A percentile compares a stretch with the other conserved stretches of the same genome.
Evolutionary conservation across 1,139 yeast species (phyloP).

Genomic region (Kodamaea alishanica): DNA sequence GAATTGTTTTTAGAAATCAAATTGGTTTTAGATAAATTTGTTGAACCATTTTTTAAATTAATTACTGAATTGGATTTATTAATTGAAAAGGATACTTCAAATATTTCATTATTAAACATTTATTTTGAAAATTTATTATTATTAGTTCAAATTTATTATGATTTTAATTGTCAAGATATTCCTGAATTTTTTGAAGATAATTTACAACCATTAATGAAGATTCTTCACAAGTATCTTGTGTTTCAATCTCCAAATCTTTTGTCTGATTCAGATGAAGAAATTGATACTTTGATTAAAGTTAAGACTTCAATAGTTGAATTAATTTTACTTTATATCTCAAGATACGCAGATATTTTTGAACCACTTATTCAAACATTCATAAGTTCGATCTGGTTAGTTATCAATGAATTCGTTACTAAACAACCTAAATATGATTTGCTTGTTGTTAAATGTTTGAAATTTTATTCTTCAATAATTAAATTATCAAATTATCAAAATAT

Average conservation of each 20-base stretch:
- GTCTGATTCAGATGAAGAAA: constrained; percentile 63
- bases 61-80: constrained; percentile 63
- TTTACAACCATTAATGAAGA: constrained; percentile 68
- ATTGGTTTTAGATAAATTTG: constrained; percentile 79
- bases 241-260: constrained; percentile 56
- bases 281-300: constrained; percentile 67
- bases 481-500: constrained; percentile 58
- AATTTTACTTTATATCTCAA: constrained; percentile 77
- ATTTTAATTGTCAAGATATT: constrained; percentile 93
- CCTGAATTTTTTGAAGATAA: constrained; percentile 98
- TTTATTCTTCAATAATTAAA: constrained; percentile 77
- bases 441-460: constrained; percentile 76
- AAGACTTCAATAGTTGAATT: constrained; percentile 85
- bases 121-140: constrained; percentile 71
- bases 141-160: constrained; percentile 79
- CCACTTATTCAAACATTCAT: constrained; percentile 74
- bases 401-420: constrained; percentile 57
- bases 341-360: constrained; percentile 89
- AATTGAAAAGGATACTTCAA: constrained; percentile 39
- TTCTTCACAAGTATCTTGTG: constrained; percentile 74
- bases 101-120: constrained; percentile 45
- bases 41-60: constrained; percentile 71
- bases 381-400: constrained; percentile 75
- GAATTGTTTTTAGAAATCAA: constrained; percentile 85
- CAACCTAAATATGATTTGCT: constrained; percentile 81